A percentile compares a stretch with the other conserved stretches of the same genome.
Evolutionary conservation across 164 flowering plant genomes (phyloP).

Genomic region (Sextonia rubra): DNA sequence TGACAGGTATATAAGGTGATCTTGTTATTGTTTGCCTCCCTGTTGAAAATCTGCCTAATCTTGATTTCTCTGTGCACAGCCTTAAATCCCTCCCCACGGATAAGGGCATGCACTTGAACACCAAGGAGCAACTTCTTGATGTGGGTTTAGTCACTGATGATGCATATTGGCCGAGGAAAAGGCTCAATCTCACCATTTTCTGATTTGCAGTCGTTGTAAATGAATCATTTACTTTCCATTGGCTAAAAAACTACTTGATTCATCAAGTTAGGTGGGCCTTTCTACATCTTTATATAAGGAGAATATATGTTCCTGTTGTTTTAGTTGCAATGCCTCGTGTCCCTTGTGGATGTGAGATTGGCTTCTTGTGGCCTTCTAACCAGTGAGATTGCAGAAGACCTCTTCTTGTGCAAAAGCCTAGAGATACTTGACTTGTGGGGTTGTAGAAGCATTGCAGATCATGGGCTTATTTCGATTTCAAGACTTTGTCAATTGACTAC

Average conservation of each 20-base stretch:
- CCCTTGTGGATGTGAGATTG: conserved; percentile 35
- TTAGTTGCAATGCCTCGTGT: conserved; percentile 16
- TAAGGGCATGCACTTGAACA: conserved; percentile 16
- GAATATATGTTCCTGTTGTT: no score
- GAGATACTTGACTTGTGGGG: conserved; percentile 36
- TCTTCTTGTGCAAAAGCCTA: conserved; percentile 23
- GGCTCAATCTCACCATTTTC: conserved; percentile 71
- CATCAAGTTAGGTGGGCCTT: no score
- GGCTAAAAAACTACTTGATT: not conserved
- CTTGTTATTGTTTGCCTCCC: not conserved
- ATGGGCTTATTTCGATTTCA: conserved; percentile 27
- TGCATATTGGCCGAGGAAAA: conserved; percentile 62
- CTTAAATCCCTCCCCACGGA: conserved; percentile 78
- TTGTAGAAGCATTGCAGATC: conserved; percentile 39
- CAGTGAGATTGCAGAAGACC: conserved; percentile 32
- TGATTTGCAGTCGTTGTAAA: conserved; percentile 98
- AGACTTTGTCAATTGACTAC: conserved; percentile 21
- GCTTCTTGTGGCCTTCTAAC: conserved; percentile 34
- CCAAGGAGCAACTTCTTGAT: conserved; percentile 35
- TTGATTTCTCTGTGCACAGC: conserved; percentile 36
- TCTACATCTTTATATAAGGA: no score
- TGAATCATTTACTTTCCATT: not conserved
- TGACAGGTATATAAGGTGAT: conserved; percentile 52
- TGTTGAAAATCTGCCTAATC: not conserved
- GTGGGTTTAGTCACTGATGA: conserved; percentile 65